Evolutionary conservation across 2,329 filamentous ascomycete genomes (phyloP), one percentile per base, ranked within the genome.

Genomic region (Exophiala xenobiotica): DNA sequence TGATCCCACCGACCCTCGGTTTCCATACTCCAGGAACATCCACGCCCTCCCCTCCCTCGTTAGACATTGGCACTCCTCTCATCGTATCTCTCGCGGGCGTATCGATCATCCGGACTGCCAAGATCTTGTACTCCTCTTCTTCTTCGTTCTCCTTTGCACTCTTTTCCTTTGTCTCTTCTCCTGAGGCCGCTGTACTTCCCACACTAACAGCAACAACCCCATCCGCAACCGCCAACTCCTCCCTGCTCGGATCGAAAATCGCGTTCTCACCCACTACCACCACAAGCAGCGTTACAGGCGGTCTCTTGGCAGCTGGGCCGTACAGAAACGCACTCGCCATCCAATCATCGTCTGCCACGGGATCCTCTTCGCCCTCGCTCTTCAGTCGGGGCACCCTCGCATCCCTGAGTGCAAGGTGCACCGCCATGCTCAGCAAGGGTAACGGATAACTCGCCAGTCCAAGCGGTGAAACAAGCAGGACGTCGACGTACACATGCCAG

Each of bases 281-380:
- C 49, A 97, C 90, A 8, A 99, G 85, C 16, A 99, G 79, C 3
- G 92, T 96, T 49, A 99, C 81, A 0, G 93, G 90, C 3, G 93
- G 93, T 33, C 3, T 46, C 58, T 60, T 26, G 11, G 70, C 66
- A 53, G 29, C 46, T 27, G 78, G 78, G 1, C 84, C 80, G 72
- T 95, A 99, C 23, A 99, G 75, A 51, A 83, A 85, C 14, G 82
- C 78, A 1, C 90, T 85, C 12, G 87, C 87, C 58, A 87, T 89
- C 93, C 93, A 99, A 74, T 99, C 93, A 72, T 99, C 93, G 73
- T 96, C 87, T 71, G 99, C 99, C 67, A 96, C 85, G 9, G 93
- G 93, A 63, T 99, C 93, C 73, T 99, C 93, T 71, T 97, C 92
- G 51, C 82, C 82, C 69, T 95, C 88, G 1, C 91, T 96, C 67